Evolutionary conservation across 495 filamentous ascomycete species (phyloP), one percentile per base, ranked within the genome.

Genomic region (Aspergillus nidulans): DNA sequence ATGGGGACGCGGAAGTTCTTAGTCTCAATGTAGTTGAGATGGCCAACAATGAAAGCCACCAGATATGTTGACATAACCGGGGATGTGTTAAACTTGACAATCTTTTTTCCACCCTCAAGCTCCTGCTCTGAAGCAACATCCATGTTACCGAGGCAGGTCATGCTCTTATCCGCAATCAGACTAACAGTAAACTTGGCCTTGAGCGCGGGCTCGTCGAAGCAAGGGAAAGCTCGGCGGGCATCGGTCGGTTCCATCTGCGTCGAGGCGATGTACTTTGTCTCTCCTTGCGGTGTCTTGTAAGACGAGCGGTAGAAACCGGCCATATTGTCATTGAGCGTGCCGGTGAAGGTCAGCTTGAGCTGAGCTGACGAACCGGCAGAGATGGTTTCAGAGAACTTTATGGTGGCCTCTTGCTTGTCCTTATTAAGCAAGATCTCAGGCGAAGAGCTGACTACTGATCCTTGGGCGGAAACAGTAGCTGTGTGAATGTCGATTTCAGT

Each of bases 401-500:
- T 70, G 34, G 75, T 85, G 3, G 82, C 82, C 25, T 75, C 78
- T 68, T 88, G 83, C 16, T 63, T 65, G 60, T 84, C 80, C 58
- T 80, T 77, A 70, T 88, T 75, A 65, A 78, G 69, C 28, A 75
- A 64, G 18, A 85, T 56, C 26, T 80, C 69, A 13, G 81, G 78
- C 42, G 76, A 76, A 39, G 79, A 77, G 47, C 77, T 67, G 46
- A 86, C 61, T 28, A 78, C 69, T 6, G 69, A 49, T n/a, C 74
- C 76, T 44, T 74, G 68, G 7, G 69, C 61, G 13, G 63, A 69
- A 61, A 98, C 71, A 42, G 79, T 82, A 58, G 87, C 88, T 54
- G 77, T 83, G 66, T 92, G 85, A 60, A 97, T 89, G 21, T 92
- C 83, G 60, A 98, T 77, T 62, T 97, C 88, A 59, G 90, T 75